These are phyloP conservation scores for Fragosphaeria purpurea DNA, from an alignment of 2,329 filamentous ascomycete genomes.

Conservation along the genomic window DNA sequence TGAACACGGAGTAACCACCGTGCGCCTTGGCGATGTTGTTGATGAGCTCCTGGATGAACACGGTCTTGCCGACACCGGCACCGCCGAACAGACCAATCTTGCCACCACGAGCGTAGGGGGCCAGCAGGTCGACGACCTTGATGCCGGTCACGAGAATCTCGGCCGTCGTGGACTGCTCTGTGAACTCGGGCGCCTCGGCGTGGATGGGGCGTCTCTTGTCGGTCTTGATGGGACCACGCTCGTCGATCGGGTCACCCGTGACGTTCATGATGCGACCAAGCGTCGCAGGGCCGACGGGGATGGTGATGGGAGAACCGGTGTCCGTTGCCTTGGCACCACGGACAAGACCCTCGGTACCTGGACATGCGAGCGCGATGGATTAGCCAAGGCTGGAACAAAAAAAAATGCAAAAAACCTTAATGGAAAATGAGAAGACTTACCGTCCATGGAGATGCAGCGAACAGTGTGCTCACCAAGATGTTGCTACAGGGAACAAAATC, in stretches of 20 bases:
- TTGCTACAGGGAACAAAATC: conserved; percentile 53
- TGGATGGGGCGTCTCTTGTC: conserved; percentile 84
- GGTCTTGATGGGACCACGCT: conserved; percentile 95
- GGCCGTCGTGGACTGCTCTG: conserved; percentile 89
- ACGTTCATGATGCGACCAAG: conserved; percentile 99
- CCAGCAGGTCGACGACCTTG: conserved; percentile 99
- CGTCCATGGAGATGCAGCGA: conserved; percentile 99
- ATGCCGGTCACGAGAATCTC: conserved; percentile 98
- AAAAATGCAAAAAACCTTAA: conserved; percentile 5
- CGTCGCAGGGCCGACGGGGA: conserved; percentile 86
- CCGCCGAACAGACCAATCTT: conserved; percentile 99
- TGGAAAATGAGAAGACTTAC: conserved; percentile 42
- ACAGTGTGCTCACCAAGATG: conserved; percentile 99
- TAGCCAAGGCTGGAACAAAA: background rate
- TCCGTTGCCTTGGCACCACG: conserved; percentile 78
- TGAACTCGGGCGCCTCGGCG: conserved; percentile 84
- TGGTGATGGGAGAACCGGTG: conserved; percentile 90
- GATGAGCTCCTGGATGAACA: conserved; percentile 99
- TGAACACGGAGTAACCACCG: conserved; percentile 99
- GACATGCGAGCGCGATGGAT: conserved; percentile 6
- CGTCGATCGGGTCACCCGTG: conserved; percentile 99
- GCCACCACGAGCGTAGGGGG: conserved; percentile 99
- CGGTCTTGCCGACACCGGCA: conserved; percentile 99
- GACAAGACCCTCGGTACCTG: conserved; percentile 98
- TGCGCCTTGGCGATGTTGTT: conserved; percentile 99